phyloP scores from a whole-genome alignment of 805 yeast genomes.

The Ogataea populi-albae region DNA sequence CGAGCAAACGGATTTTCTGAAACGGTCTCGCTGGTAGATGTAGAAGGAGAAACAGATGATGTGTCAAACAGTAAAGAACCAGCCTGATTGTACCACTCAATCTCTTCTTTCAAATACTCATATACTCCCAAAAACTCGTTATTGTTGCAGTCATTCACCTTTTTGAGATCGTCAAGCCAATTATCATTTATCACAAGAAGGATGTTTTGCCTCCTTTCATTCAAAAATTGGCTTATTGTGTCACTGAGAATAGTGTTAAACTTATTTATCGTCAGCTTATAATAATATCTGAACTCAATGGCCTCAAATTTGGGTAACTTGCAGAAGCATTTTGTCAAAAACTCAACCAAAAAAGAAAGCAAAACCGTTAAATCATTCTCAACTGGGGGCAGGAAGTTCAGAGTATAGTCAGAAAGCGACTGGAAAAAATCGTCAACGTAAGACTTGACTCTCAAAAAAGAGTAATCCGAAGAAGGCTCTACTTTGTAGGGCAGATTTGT shows the following conservation, averaged over 20 bases:
- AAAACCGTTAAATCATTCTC: slow-evolving; percentile 53
- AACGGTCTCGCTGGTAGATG: neutral
- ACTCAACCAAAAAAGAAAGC: slow-evolving; percentile 57
- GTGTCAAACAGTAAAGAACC: slow-evolving; percentile 18
- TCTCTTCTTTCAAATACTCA: slow-evolving; percentile 26
- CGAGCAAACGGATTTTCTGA: neutral
- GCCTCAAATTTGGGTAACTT: slow-evolving; percentile 65
- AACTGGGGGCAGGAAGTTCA: slow-evolving; percentile 69
- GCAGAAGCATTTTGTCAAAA: slow-evolving; percentile 56
- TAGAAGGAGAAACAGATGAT: neutral
- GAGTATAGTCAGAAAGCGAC: slow-evolving; percentile 70
- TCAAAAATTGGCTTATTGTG: slow-evolving; percentile 25
- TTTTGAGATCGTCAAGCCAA: slow-evolving; percentile 29
- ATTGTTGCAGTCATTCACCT: slow-evolving; percentile 31
- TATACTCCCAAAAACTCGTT: slow-evolving; percentile 26
- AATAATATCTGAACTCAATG: slow-evolving; percentile 49
- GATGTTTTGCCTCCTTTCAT: slow-evolving; percentile 33
- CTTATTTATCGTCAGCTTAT: slow-evolving; percentile 33
- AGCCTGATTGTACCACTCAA: slow-evolving; percentile 24
- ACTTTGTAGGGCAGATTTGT: slow-evolving; percentile 70
- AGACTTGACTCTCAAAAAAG: slow-evolving; percentile 70
- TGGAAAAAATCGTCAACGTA: slow-evolving; percentile 64
- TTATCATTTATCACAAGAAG: slow-evolving; percentile 31
- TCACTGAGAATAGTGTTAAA: slow-evolving; percentile 31
- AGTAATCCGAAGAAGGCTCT: slow-evolving; percentile 69